Evolutionary conservation across 73 alveolate species (phyloP), one percentile per base, ranked within the genome.

Genomic region (Stentor roeselii): DNA sequence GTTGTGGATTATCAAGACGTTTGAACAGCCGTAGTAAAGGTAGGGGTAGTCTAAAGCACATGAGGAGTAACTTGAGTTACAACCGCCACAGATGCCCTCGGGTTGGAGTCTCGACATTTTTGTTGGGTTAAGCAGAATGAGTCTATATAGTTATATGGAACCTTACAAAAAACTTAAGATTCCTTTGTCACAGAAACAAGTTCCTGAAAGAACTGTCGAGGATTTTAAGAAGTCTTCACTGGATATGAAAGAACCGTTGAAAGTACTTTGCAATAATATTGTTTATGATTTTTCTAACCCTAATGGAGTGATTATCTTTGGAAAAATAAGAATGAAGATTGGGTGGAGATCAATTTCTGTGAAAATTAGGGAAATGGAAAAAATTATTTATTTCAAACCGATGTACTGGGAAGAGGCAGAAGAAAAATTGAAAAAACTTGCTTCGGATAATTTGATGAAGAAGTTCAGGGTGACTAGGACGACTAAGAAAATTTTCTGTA

Each of bases 31-130:
- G 42, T 67, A 67, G 11, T 21, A 21, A 67, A 67, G 80, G 27
- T 27, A 32, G 34, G 80, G 80, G 80, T 67, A 67, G 11, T n/a
- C 27, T 67, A 67, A 67, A 34, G 80, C 80, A 67, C 41, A 21
- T 0, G 80, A n/a, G 14, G n/a, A 21, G 27, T 21, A 67, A 1
- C 42, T 30, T 30, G n/a, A 32, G 41, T 67, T 67, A 40, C 80
- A 67, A 21, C 80, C 80, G 21, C 80, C 80, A 50, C 67, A 50
- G 67, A 50, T 50, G 30, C 6, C 21, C 67, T 50, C 67, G 67
- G 67, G 67, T 11, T 21, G 6, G 6, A 50, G 6, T 21, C 6
- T 21, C 21, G 67, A 50, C 67, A 50, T 50, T 50, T 11, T 50
- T 11, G 21, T 50, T 50, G 6, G 21, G 21, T 50, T 50, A 50